Base-by-base conservation (phyloP, 140 eudicot genomes). In the Stevia rebaudiana region DNA sequence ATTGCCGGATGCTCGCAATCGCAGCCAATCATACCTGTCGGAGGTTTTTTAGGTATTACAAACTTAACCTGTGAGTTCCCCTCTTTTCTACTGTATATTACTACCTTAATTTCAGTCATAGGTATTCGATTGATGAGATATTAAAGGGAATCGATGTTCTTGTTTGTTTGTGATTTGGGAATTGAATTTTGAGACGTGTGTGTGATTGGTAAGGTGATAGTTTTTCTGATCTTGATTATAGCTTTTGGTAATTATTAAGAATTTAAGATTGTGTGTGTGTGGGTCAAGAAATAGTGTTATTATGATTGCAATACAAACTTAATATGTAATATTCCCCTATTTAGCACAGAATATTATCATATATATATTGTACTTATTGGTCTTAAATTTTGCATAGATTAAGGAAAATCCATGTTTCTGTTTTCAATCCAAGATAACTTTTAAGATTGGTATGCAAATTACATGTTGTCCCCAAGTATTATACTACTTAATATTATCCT, bases 1-100 rank as follows among this genome's bases (percentile, higher is more conserved):
- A 63, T 17, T 12, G 37, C 66, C 66, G 74, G 67, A 69, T 69
- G 74, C 42, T 57, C 58, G 42, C 48, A 48, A 47, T 48, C 60
- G 58, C 44, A 16, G 33, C 33, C n/a, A 42, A 55, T 2, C 31
- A 43, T 46, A 3, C 18, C 31, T 16, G 12, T 41, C 59, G 1
- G 67, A 31, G 65, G 44, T 68, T 55, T 17, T 41, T 42, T 58
- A 43, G 59, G 67, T 69, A 57, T 17, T 50, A 22, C 31, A 2
- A 19, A 21, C 5, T 35, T 35, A 17, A 65, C 52, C 10, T 49
- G 9, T 25, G 11, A 24, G 41, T 67, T 23, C 11, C 8, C 17
- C 59, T 12, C 28, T 18, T 19, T 49, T 6, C 1, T 1, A 42
- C 46, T 16, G 12, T 50, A 25, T 5, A 24, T 54, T 12, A 54